A percentile compares a stretch with the other conserved stretches of the same genome.
These are phyloP conservation scores for Ophiostoma tasmaniense DNA, from an alignment of 2,329 filamentous ascomycete species.

Conservation along the genomic window DNA sequence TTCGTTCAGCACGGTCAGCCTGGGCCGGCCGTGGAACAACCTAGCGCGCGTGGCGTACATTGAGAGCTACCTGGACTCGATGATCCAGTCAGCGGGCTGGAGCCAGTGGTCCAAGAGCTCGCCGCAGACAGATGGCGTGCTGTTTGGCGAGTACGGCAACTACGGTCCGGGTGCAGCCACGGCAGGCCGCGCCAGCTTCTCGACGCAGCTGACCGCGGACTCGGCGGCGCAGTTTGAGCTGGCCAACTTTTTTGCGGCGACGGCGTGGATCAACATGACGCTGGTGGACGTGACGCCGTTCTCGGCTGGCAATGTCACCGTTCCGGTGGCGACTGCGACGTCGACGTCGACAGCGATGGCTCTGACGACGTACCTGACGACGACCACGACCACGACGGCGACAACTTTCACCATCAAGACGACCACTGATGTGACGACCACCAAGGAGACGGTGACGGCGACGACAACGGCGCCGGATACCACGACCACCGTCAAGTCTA, in stretches of 20 bases:
- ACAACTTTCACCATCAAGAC: background rate
- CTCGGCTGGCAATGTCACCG: background rate
- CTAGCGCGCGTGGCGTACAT: constrained; percentile 41
- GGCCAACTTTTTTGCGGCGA: constrained; percentile 32
- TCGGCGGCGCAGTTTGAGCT: constrained; percentile 32
- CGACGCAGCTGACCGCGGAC: constrained; percentile 11
- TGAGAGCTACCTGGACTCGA: constrained; percentile 19
- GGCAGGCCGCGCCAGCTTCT: background rate
- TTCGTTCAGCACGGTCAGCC: constrained; percentile 29
- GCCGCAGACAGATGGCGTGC: constrained; percentile 28
- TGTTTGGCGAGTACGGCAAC: constrained; percentile 40
- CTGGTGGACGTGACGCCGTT: constrained; percentile 32
- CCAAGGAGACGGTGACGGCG: background rate
- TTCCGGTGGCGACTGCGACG: background rate
- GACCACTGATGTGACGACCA: background rate
- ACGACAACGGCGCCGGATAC: background rate
- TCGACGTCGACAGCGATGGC: background rate
- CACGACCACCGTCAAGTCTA: background rate
- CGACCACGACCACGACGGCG: background rate
- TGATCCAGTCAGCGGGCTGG: constrained; percentile 41
- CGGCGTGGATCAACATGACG: constrained; percentile 35
- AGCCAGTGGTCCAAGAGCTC: constrained; percentile 28
- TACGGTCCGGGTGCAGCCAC: constrained; percentile 14
- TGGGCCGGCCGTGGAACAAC: constrained; percentile 40
- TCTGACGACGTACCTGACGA: background rate